phyloP scores from a whole-genome alignment of 164 flowering plant species.

The Vitis rupestris region DNA sequence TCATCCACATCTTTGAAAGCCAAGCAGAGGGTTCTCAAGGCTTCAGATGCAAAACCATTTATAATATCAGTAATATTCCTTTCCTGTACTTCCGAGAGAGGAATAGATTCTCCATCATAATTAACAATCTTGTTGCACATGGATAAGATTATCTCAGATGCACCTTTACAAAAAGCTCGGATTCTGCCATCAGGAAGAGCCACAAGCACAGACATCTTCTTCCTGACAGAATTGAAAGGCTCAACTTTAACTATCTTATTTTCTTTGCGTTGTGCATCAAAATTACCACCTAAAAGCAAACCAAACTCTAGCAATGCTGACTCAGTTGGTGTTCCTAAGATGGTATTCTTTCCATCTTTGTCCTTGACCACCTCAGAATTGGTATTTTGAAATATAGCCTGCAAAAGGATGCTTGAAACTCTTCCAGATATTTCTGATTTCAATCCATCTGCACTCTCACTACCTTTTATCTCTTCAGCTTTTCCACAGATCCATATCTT shows the following conservation, averaged over 20 bases:
- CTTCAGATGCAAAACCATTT: conserved; percentile 47
- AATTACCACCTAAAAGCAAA: conserved; percentile 56
- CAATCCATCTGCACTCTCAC: conserved; percentile 2
- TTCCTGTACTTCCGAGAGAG: conserved; percentile 30
- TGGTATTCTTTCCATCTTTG: conserved; percentile 49
- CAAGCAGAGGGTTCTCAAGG: conserved; percentile 55
- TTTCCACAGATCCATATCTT: conserved; percentile 28
- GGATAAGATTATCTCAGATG: conserved; percentile 66
- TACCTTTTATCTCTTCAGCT: conserved; percentile 13
- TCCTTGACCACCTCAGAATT: conserved; percentile 54
- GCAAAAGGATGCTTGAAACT: conserved; percentile 21
- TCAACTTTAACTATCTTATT: conserved; percentile 51
- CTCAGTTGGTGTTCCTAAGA: conserved; percentile 78
- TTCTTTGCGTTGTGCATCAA: conserved; percentile 29
- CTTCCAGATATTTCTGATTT: conserved; percentile 20
- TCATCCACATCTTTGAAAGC: conserved; percentile 39
- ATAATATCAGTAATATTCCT: conserved; percentile 30
- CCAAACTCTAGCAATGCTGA: conserved; percentile 72
- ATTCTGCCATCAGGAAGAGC: conserved; percentile 44
- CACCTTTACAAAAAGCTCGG: conserved; percentile 81
- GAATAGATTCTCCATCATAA: conserved; percentile 28
- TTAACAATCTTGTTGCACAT: conserved; percentile 43
- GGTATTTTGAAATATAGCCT: conserved; percentile 32
- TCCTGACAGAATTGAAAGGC: conserved; percentile 76
- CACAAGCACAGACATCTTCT: conserved; percentile 80